phyloP scores from a whole-genome alignment of 1,139 yeast species.

The Hansenula lynferdii region DNA sequence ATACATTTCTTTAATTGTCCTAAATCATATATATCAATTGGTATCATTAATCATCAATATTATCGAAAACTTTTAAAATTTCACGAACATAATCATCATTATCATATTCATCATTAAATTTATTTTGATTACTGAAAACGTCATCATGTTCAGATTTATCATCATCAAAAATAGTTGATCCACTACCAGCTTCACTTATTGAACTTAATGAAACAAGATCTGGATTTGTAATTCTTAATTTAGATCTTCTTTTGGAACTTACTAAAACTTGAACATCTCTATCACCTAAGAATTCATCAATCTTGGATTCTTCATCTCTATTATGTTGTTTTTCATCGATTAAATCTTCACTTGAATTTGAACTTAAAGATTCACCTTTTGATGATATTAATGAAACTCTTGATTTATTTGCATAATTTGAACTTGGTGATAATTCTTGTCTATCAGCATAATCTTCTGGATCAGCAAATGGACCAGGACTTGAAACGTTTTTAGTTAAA shows the following conservation, averaged over 20 bases:
- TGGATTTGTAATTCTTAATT: conserved; percentile 63
- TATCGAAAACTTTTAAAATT: conserved; percentile 12
- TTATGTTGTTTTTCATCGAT: conserved; percentile 1
- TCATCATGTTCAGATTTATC: neutral
- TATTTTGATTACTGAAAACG: conserved; percentile 1
- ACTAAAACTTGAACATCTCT: conserved; percentile 74
- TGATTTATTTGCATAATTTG: conserved; percentile 10
- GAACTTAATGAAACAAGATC: conserved; percentile 29
- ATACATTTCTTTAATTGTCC: too few relatives aligned
- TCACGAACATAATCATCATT: conserved; percentile 14
- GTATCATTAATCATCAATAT: neutral
- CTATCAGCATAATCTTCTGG: conserved; percentile 20
- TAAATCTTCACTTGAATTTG: conserved; percentile 3
- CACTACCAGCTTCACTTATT: neutral
- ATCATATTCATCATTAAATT: conserved; percentile 2
- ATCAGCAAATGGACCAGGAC: conserved; percentile 15
- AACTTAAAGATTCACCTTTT: conserved; percentile 2
- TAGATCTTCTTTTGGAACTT: conserved; percentile 62
- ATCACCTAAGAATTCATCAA: conserved; percentile 37
- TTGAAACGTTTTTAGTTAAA: neutral
- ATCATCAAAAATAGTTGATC: neutral
- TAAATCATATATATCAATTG: neutral
- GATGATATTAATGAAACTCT: conserved; percentile 4
- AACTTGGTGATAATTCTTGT: conserved; percentile 12
- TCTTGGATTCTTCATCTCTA: conserved; percentile 26